A percentile compares a stretch with the other conserved stretches of the same genome.
These are phyloP conservation scores for Ehretia macrophylla DNA, from an alignment of 257 asterid genomes.

Conservation along the genomic window DNA sequence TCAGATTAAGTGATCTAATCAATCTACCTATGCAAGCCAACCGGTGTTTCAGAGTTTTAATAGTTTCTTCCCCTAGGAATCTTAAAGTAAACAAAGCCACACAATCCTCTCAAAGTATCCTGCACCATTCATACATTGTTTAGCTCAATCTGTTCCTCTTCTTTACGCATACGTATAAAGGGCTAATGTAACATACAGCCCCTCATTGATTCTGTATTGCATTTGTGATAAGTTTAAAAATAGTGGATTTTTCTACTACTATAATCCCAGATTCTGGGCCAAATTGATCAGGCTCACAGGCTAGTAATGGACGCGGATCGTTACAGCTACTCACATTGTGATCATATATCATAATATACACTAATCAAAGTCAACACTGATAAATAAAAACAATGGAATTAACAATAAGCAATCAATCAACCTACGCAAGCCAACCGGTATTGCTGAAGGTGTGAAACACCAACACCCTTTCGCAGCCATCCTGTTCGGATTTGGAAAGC, in stretches of 20 bases:
- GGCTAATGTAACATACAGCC: no score
- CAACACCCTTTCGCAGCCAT: conserved; percentile 56
- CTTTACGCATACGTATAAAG: no score
- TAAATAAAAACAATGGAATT: neutral
- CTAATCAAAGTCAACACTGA: neutral
- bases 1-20: no score
- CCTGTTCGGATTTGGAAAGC: conserved; percentile 44
- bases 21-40: no score
- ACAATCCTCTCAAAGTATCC: neutral
- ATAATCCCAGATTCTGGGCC: no score
- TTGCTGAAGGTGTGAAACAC: conserved; percentile 84
- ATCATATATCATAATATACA: neutral
- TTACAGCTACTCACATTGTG: no score
- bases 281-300: no score
- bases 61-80: neutral
- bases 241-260: no score
- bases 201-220: no score
- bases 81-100: neutral
- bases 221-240: no score
- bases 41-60: no score
- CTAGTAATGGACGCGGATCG: no score
- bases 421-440: conserved; percentile 98
- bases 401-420: conserved; percentile 27
- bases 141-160: neutral
- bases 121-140: neutral